Conservation (phyloP, 805 yeast genomes). For the Tetrapisispora fleetii region DNA sequence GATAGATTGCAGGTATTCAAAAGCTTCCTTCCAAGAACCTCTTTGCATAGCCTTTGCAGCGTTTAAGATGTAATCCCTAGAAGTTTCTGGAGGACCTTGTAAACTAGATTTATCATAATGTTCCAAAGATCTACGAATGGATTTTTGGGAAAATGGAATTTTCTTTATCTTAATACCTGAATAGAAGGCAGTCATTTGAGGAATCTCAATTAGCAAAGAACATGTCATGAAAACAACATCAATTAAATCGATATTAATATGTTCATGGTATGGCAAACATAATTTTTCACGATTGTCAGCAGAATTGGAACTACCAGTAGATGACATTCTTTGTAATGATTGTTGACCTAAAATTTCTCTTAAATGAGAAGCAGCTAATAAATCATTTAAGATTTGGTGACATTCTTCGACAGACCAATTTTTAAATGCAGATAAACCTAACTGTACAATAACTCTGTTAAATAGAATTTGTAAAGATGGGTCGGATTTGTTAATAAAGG, state of each 20-base stretch:
- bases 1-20: conserved; percentile 45
- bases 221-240: conserved; percentile 91
- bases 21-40: conserved; percentile 82
- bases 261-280: conserved; percentile 95
- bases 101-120: conserved; percentile 89
- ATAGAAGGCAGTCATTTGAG: conserved; percentile 69
- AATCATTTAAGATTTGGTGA: conserved; percentile 78
- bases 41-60: conserved; percentile 81
- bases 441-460: conserved; percentile 91
- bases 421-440: conserved; percentile 93
- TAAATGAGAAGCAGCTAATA: conserved; percentile 74
- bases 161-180: conserved; percentile 52
- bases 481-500: conserved; percentile 75
- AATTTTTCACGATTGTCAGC: conserved; percentile 41
- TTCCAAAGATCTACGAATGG: conserved; percentile 85
- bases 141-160: conserved; percentile 51
- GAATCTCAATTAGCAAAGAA: conserved; percentile 83
- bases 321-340: conserved; percentile 53
- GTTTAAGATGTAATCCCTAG: conserved; percentile 84
- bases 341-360: conserved; percentile 95
- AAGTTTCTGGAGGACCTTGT: conserved; percentile 96
- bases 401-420: conserved; percentile 76
- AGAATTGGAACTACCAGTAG: conserved; percentile 29
- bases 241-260: conserved; percentile 86
- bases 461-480: conserved; percentile 80